Evolutionary conservation across 495 filamentous ascomycete genomes (phyloP).

Genomic region (Xylaria grammica): DNA sequence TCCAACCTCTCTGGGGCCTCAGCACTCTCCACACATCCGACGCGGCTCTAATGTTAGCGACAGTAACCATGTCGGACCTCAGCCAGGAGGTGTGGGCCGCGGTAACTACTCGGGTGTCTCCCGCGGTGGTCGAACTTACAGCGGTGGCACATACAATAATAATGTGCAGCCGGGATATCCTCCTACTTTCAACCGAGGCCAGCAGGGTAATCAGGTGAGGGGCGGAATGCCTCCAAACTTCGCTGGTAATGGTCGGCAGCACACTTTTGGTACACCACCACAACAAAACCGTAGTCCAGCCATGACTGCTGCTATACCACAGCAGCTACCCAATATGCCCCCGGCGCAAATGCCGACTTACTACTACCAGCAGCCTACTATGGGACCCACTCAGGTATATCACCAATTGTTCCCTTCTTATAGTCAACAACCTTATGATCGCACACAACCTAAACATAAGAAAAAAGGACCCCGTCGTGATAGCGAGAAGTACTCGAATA

Average conservation of each 20-base stretch:
- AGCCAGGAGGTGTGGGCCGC: constrained; percentile 41
- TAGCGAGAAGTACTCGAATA: constrained; percentile 50
- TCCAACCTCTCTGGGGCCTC: constrained; percentile 63
- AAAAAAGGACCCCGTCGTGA: constrained; percentile 51
- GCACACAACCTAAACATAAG: constrained; percentile 38
- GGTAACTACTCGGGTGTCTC: constrained; percentile 55
- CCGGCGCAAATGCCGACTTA: constrained; percentile 58
- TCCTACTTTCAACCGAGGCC: constrained; percentile 63
- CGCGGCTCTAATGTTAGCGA: constrained; percentile 82
- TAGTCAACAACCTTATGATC: constrained; percentile 40
- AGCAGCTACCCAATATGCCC: constrained; percentile 66
- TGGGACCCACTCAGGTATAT: constrained; percentile 56
- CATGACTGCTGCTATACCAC: constrained; percentile 66
- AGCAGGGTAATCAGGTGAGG: constrained; percentile 66
- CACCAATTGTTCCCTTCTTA: constrained; percentile 70
- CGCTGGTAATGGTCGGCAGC: constrained; percentile 37
- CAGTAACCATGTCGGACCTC: constrained; percentile 65
- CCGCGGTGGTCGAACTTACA: constrained; percentile 73
- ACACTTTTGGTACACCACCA: constrained; percentile 33
- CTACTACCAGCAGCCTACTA: constrained; percentile 60
- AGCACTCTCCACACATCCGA: constrained; percentile 70
- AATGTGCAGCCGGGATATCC: constrained; percentile 73
- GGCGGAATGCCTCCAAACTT: constrained; percentile 71
- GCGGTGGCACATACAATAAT: constrained; percentile 69
- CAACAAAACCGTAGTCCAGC: constrained; percentile 71